Evolutionary conservation across 2,329 filamentous ascomycete species (phyloP).

Genomic region (Hymenoscyphus scutula): DNA sequence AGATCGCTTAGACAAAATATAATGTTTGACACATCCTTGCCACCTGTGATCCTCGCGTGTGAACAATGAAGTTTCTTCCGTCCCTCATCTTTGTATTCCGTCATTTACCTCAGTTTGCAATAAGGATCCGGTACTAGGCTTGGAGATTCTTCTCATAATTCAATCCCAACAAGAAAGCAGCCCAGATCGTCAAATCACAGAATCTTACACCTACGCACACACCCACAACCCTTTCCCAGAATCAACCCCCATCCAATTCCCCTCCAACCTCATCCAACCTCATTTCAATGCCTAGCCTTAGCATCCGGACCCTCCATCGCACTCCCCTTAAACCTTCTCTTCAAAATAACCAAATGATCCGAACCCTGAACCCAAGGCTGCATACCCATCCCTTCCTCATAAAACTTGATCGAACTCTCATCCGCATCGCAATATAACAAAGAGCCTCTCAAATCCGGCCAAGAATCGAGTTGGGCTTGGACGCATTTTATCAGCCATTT

Average conservation of each 20-base stretch:
- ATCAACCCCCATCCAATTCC: neutral
- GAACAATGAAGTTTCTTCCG: no score
- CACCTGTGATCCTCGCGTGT: no score
- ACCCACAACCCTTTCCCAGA: neutral
- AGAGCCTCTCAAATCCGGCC: conserved; percentile 60
- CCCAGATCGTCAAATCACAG: no score
- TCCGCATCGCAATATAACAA: conserved; percentile 49
- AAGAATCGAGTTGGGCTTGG: conserved; percentile 52
- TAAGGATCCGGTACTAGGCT: no score
- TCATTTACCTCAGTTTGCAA: no score
- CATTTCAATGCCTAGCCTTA: neutral
- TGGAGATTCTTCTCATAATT: no score
- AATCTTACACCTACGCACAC: no score
- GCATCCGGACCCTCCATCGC: neutral
- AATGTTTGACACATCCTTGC: no score
- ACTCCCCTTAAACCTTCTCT: conserved; percentile 6
- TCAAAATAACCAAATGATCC: conserved; percentile 2
- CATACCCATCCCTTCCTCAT: conserved; percentile 29
- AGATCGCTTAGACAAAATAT: no score
- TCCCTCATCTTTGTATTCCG: no score
- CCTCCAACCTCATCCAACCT: neutral
- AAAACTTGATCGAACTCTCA: conserved; percentile 25
- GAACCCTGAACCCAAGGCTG: conserved; percentile 7
- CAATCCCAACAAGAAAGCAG: no score
- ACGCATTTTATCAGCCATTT: conserved; percentile 62